Conservation (phyloP, 2,329 filamentous ascomycete genomes). For the Alternaria tenuissima region DNA sequence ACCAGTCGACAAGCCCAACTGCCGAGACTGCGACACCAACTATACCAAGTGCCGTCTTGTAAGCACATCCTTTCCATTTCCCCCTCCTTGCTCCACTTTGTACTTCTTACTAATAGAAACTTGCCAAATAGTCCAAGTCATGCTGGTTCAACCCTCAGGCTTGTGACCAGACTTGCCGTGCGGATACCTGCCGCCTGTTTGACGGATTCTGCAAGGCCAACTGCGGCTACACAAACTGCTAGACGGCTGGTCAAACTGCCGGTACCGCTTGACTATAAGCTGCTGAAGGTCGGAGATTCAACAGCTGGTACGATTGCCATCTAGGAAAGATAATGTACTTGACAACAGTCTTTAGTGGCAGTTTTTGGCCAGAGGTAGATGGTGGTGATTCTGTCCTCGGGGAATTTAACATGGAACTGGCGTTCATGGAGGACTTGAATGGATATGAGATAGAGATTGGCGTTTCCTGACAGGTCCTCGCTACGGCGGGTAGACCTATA, state of each 20-base stretch:
- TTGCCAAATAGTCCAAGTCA: not conserved
- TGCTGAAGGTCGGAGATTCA: not conserved
- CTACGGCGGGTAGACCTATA: not conserved
- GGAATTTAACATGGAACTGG: not conserved
- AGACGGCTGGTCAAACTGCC: not conserved
- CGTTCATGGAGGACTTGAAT: not conserved
- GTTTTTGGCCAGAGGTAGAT: rapidly evolving
- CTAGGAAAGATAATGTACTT: not conserved
- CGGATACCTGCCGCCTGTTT: not conserved
- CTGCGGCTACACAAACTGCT: not conserved
- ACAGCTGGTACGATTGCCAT: not conserved
- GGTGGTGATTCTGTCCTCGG: not conserved
- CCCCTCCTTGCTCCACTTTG: too few species aligned
- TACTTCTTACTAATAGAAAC: not conserved
- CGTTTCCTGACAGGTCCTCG: not conserved
- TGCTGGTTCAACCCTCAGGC: conserved; percentile 1
- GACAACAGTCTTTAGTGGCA: too few species aligned
- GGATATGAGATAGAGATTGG: not conserved
- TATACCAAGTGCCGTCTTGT: not conserved
- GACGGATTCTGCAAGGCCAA: conserved; percentile 28
- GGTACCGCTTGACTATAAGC: not conserved
- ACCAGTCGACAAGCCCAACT: not conserved
- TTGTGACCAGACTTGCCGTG: not conserved
- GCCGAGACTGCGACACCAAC: not conserved
- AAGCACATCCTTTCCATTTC: not conserved